phyloP scores from a whole-genome alignment of 371 early-diverging fungal genomes.

The Mucor piriformis region DNA sequence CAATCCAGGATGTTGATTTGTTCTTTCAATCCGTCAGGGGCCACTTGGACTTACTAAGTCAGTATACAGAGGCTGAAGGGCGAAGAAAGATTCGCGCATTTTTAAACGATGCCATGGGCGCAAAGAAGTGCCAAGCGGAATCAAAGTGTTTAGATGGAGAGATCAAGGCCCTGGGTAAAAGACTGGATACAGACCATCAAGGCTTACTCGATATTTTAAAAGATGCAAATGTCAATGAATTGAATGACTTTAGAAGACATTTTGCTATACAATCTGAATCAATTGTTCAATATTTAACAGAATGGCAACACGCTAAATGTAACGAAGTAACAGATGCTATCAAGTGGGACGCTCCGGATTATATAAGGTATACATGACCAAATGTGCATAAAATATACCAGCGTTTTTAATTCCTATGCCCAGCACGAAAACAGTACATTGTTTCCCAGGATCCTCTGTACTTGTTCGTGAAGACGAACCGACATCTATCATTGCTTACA shows the following conservation, averaged over 20 bases:
- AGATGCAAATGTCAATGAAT: conserved; percentile 22
- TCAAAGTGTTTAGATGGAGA: conserved; percentile 8
- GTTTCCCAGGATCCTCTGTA: conserved; percentile 81
- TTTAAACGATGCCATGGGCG: background rate
- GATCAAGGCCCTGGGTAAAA: conserved; percentile 14
- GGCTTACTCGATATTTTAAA: conserved; percentile 17
- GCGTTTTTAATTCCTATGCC: background rate
- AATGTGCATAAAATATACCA: background rate
- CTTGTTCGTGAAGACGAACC: conserved; percentile 91
- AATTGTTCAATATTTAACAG: conserved; percentile 28
- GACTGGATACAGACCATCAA: conserved; percentile 28
- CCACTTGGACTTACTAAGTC: conserved; percentile 30
- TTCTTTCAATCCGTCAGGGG: conserved; percentile 28
- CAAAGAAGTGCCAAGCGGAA: conserved; percentile 6
- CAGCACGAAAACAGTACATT: conserved; percentile 49
- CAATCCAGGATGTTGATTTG: conserved; percentile 26
- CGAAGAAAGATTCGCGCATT: conserved; percentile 1
- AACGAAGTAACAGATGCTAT: conserved; percentile 27
- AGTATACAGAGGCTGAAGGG: conserved; percentile 11
- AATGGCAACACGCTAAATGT: conserved; percentile 36
- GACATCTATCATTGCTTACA: conserved; percentile 87
- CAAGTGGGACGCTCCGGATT: conserved; percentile 44
- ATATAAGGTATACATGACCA: conserved; percentile 20
- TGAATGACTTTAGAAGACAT: conserved; percentile 47
- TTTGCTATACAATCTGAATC: conserved; percentile 31